These are phyloP conservation scores for Mycena galopus DNA, from an alignment of 768 basidiomycete species.

Conservation along the genomic window DNA sequence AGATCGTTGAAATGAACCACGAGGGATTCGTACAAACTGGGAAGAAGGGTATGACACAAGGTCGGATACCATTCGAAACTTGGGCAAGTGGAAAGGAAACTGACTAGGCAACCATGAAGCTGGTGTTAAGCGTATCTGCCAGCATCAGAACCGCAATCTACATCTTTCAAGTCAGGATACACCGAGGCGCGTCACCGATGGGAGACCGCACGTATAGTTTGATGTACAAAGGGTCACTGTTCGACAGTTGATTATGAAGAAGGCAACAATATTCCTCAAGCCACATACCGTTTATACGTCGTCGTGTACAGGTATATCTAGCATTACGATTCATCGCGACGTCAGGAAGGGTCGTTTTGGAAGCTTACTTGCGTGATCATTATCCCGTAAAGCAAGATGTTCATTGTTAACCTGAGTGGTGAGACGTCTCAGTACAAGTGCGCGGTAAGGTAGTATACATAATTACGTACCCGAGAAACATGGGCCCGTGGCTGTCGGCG, in stretches of 20 bases:
- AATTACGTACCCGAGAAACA: conserved; percentile 20
- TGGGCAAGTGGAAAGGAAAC: not conserved
- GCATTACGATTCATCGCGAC: not conserved
- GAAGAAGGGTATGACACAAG: too few relatives aligned
- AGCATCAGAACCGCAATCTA: conserved; percentile 52
- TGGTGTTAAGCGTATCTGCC: conserved; percentile 55
- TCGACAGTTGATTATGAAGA: not conserved
- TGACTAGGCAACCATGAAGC: conserved; percentile 44
- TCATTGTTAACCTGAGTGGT: conserved; percentile 26
- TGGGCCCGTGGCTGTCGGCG: conserved; percentile 27
- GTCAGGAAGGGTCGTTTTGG: not conserved
- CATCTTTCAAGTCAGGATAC: not conserved
- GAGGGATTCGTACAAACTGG: conserved; percentile 51
- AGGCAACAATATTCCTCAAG: not conserved
- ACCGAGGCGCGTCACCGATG: not conserved
- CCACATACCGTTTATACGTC: conserved; percentile 36
- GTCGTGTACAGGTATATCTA: conserved; percentile 40
- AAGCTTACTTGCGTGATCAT: conserved; percentile 36
- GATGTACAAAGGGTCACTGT: conserved; percentile 34
- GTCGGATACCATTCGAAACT: not conserved
- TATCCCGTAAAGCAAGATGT: conserved; percentile 40
- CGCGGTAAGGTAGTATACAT: not conserved
- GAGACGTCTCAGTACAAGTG: not conserved
- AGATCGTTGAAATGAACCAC: conserved; percentile 50
- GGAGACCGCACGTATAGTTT: conserved; percentile 36